Evolutionary conservation across 2,329 filamentous ascomycete species (phyloP), one percentile per base, ranked within the genome.

Genomic region (Septoria petroselini): DNA sequence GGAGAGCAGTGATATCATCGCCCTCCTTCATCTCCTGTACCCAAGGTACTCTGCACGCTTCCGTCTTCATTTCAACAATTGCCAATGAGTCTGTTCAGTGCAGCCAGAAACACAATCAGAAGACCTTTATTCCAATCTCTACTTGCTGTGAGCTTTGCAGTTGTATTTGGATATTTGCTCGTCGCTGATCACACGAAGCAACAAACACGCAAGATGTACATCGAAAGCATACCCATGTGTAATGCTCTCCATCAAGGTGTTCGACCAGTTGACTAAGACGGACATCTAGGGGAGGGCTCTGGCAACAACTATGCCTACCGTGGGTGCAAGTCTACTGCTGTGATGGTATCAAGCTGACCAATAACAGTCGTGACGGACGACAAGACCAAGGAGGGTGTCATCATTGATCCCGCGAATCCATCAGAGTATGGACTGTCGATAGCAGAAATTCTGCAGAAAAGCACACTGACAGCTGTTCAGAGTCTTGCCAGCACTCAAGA

Each of bases 151-250:
- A 47, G 61, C 54, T 33, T 60, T 42, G 52, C 55, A 19, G 27
- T 50, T 8, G 31, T 62, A 3, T 27, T 41, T 31, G 55, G 37
- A 35, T 57, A 39, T 12, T 39, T 39, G 11, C 52, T 54, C 38
- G 5, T 48, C 12, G 55, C 62, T 65, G 57, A 65, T 58, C n/a
- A 25, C 14, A n/a, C 18, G 25, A 58, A 63, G 57, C 53, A 48
- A 50, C 48, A 25, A 43, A 30, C 50, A 27, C 54, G 61, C 52
- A 66, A 66, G 52, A 93, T 93, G 88, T 86, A 91, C 80, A 85
- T 91, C 73, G 81, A 88, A 71, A 86, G 86, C 60, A 91, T 93
- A 71, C 86, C 87, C 50, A 91, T 93, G 86, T 91, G 88, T 90
- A 80, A 65, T 83, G 43, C 21, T 15, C 18, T n/a, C 15, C 54